Evolutionary conservation across 1,284 basidiomycete species (phyloP), one percentile per base, ranked within the genome.

Genomic region (Rhodotorula sp.): DNA sequence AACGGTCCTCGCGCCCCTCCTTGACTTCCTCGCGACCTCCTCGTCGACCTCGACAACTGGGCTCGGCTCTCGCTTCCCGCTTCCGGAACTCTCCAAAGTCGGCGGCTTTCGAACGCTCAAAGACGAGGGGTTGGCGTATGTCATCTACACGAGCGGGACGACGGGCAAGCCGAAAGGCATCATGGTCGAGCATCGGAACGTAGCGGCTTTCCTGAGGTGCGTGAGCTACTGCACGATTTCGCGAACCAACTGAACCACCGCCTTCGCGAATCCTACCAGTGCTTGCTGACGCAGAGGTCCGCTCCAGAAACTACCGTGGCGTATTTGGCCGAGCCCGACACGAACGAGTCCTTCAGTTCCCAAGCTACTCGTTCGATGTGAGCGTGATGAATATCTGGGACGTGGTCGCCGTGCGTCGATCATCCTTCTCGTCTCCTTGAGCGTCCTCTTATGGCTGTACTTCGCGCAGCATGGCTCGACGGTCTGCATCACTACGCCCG

Each of bases 351-450:
- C 61, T 77, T 10, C 76, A 77, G 53, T 77, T 77, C 62, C 73
- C 76, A 39, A 67, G 63, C n/a, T 75, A 76, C 39, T 59, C 71
- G 0, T 77, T 77, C 53, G 76, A 77, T 32, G 76, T 77, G 3
- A 66, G 57, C 24, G 75, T 77, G 17, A 75, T 77, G 72, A 74
- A 70, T 49, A 76, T 77, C 36, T 77, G 76, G 76, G 75, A 77
- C 64, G 68, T 68, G 2, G 62, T 73, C 29, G 70, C 71, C 4
- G 72, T 74, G 27, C 54, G 69, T 53, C 34, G 17, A 36, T 34
- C 52, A n/a, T n/a, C n/a, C n/a, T n/a, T n/a, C n/a, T n/a, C n/a
- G n/a, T n/a, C n/a, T n/a, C n/a, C n/a, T n/a, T 19, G 8, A 36
- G 32, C 32, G 27, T n/a, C 27, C 19, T 5, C 52, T 61, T 30